Evolutionary conservation across 116 monocot species (phyloP), one percentile per base, ranked within the genome.

Genomic region (Zostera marina): DNA sequence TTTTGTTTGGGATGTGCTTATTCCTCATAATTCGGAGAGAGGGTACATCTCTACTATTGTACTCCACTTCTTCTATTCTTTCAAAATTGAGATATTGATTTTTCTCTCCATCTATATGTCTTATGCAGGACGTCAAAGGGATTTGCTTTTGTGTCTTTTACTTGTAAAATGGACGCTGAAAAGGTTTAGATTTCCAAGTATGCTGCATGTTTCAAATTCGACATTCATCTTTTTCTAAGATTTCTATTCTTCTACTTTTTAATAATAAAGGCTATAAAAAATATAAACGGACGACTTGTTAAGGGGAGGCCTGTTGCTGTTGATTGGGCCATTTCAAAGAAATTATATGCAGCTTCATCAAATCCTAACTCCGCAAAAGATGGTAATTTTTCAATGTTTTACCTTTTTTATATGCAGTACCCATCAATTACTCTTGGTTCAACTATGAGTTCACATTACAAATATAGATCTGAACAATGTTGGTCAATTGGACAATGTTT

Each of bases 291-390:
- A 7, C 72, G 63, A 64, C 43, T 73, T 9, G 43, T 96, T 74
- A 67, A 73, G 39, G 80, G 78, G 67, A 80, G 96, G 76, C 63
- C 80, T 54, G 47, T 96, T 51, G 89, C 89, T 68, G 85, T 96
- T 76, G 96, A 96, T 72, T 96, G 96, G 96, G 85, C 96, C 58
- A 68, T 89, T 40, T 66, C 85, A 56, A 96, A 96, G 68, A 96
- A 79, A 59, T 70, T 78, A 66, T 96, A 80, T 76, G 70, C 73
- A 59, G 67, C 46, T 71, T 79, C 80, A 58, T 54, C 66, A 53
- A 69, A 70, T 68, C 47, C 72, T 20, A 51, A 69, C 41, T 54
- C 72, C 54, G 42, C 66, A 41, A 45, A 70, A 67, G 70, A 73
- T 65, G 85, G 82, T 81, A 68, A 69, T 63, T 73, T 45, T 12